Base-by-base conservation (phyloP, 306 rosid genomes). In the Carpinus viminea region DNA sequence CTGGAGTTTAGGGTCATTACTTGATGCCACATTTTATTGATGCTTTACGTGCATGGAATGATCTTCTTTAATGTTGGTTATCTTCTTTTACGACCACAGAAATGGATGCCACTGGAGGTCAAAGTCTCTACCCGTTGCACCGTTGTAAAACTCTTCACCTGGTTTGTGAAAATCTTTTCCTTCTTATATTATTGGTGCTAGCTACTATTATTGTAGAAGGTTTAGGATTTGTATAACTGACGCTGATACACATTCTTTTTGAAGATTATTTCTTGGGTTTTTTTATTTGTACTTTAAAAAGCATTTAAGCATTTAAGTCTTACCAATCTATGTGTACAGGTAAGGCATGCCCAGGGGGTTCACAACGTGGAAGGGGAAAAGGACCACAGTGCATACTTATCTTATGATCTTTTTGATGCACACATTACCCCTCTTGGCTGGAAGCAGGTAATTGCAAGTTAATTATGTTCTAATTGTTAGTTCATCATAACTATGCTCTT, bases 271-370 rank as follows among this genome's bases (percentile, higher is more conserved):
- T 51, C 0, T 31, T 8, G 3, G 59, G 20, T 0, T 38, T 62
- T 10, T 38, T 65, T 24, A 72, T 7, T 70, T 38, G 47, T 70
- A 7, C 36, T 68, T 73, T 48, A 66, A 34, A 57, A 21, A 17
- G 47, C 45, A 53, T 36, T 73, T 18, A 46, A 17, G 47, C 45
- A 53, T 36, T 73, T 18, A 46, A 73, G 72, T 60, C 60, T 73
- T 55, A 73, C 75, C 46, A 59, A 73, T 80, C 55, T 31, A 41
- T 70, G 21, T 77, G 65, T 68, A 20, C 87, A 95, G 99, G 98
- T 95, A 65, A 93, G 99, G 87, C 99, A 95, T 80, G 99, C 96
- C 50, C 99, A 95, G 83, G 98, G 99, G 61, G 61, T 86, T 87
- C 99, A 95, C 87, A 95, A 95, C 73, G 96, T 89, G 55, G 98